Base-by-base conservation (phyloP, 805 yeast genomes). In the Limtongia smithiae region DNA sequence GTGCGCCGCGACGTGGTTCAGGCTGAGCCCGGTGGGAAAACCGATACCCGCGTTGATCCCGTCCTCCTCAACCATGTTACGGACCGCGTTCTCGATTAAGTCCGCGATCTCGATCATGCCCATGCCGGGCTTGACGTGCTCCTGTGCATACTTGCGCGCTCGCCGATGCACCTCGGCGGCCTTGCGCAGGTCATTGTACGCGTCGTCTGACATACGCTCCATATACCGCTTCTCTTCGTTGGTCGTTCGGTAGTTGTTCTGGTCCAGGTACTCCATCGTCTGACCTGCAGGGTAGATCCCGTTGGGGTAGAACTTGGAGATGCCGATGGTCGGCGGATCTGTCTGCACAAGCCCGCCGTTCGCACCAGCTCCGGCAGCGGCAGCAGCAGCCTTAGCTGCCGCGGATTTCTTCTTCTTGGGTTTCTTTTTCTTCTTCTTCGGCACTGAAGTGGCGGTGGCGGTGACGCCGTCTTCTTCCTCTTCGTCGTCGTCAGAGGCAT, bases 161-260 rank as follows among this genome's bases (percentile, higher is more conserved):
- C 95, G 77, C 58, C 97, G 79, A 66, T 93, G 99, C 44, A 90
- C 83, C 66, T 93, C 99, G 1, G 97, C 96, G 48, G 90, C 98
- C 64, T 88, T 88, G 63, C 99, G 80, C 70, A 89, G 82, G 54
- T 90, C 96, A 56, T 89, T 83, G 85, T 94, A 86, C 46, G 73
- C 76, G 48, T 74, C 74, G 44, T 71, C 68, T 58, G 75, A 72
- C 59, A 74, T 75, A 50, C 86, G 76, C 59, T 85, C 93, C 59
- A 82, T 68, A 60, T 86, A 83, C 58, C 96, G 74, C 66, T 81
- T 78, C 65, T 93, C 98, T 63, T 87, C 97, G 57, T 81, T 82
- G 0, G 96, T 88, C 22, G 85, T 78, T 56, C 98, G 78, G 63
- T 79, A 78, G 45, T 79, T 22, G 63, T 81, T 81, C 48, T 84